Evolutionary conservation across 306 rosid genomes (phyloP).

Genomic region (Erythrophleum fordii): DNA sequence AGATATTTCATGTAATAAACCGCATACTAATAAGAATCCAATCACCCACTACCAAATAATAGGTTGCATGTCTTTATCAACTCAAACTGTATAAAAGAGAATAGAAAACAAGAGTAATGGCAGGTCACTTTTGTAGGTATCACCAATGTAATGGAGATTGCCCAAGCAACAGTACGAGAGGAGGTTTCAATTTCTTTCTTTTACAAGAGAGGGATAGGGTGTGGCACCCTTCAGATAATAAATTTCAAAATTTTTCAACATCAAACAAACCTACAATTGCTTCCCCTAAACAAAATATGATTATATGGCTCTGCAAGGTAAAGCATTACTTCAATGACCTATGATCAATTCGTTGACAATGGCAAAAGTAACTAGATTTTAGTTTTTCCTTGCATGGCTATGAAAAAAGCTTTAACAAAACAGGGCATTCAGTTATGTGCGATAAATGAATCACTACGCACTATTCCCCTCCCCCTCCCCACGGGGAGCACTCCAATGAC

Average conservation of each 20-base stretch:
- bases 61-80: not conserved
- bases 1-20: not conserved
- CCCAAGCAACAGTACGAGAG: not conserved
- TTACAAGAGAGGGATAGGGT: not conserved
- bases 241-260: not conserved
- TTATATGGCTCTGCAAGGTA: not conserved
- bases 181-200: not conserved
- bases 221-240: not conserved
- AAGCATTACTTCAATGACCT: not conserved
- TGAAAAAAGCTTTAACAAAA: not conserved
- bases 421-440: not conserved
- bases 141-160: not conserved
- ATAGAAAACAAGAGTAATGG: not conserved
- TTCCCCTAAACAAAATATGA: not conserved
- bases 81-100: not conserved
- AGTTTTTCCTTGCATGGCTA: not conserved
- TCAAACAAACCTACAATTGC: not conserved
- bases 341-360: not conserved
- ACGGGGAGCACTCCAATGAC: not conserved
- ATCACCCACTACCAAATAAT: slow-evolving; percentile 3
- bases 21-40: not conserved
- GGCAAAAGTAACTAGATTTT: not conserved
- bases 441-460: not conserved
- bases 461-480: not conserved
- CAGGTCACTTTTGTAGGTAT: not conserved